These are phyloP conservation scores for Deuterostichococcus epilithicus DNA, from an alignment of 139 green algal genomes.

Conservation along the genomic window DNA sequence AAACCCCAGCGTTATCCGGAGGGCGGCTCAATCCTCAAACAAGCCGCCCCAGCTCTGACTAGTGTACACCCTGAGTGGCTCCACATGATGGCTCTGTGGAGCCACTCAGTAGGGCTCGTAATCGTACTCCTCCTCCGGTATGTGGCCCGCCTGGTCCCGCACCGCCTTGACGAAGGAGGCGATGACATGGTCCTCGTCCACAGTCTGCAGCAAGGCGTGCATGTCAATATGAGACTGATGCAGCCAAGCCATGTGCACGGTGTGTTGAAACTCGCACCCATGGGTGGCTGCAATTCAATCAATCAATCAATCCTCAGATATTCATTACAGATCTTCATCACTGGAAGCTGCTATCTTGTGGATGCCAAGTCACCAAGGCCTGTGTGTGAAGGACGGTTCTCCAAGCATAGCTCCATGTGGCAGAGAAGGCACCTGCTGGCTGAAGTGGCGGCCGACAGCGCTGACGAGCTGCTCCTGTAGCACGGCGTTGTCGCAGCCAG, in stretches of 20 bases:
- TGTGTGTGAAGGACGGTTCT: neutral
- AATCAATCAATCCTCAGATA: neutral
- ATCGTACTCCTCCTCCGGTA: neutral
- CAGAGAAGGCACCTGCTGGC: conserved; percentile 22
- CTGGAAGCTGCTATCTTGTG: neutral
- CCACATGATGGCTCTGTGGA: neutral
- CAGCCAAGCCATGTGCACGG: neutral
- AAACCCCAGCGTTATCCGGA: neutral
- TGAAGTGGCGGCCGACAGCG: conserved; percentile 42
- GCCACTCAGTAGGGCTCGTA: neutral
- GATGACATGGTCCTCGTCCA: conserved; percentile 25
- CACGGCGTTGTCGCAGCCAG: no score
- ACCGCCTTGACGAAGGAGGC: conserved; percentile 8
- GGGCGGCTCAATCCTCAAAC: no score
- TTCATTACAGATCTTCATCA: neutral
- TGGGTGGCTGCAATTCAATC: neutral
- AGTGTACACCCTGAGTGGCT: neutral
- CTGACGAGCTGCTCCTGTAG: conserved; percentile 38
- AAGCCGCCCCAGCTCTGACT: neutral
- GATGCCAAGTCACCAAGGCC: neutral
- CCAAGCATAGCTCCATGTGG: neutral
- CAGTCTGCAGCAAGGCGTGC: conserved; percentile 4
- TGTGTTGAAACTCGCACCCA: neutral
- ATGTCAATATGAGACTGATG: neutral
- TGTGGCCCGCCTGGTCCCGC: neutral